phyloP scores from a whole-genome alignment of 495 filamentous ascomycete species.

The Rhypophila decipiens region DNA sequence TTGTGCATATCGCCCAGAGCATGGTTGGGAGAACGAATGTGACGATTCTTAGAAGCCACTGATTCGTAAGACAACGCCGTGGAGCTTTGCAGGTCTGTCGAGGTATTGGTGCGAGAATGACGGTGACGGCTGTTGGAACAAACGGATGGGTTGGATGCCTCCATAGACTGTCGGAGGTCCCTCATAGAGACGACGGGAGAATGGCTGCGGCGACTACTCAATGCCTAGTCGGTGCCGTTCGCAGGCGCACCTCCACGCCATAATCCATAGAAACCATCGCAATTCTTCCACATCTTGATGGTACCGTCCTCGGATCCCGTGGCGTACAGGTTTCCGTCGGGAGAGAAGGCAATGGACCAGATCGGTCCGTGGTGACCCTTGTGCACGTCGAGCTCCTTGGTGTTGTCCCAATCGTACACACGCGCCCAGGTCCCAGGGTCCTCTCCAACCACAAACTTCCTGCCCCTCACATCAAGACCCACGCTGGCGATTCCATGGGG shows the following conservation, averaged over 20 bases:
- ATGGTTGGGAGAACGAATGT: no score
- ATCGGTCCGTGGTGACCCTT: conserved; percentile 97
- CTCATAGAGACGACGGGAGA: no score
- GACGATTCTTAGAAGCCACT: no score
- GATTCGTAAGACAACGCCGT: no score
- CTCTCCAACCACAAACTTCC: conserved; percentile 82
- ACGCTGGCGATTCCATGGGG: conserved; percentile 83
- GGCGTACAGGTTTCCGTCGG: conserved; percentile 90
- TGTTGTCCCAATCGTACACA: conserved; percentile 79
- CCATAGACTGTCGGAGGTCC: no score
- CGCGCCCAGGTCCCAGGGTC: conserved; percentile 89
- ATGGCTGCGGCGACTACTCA: conserved; percentile 6
- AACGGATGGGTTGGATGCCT: no score
- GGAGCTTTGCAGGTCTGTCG: no score
- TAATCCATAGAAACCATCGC: conserved; percentile 48
- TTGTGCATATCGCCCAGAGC: no score
- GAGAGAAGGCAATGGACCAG: conserved; percentile 90
- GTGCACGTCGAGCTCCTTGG: conserved; percentile 80
- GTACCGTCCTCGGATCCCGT: conserved; percentile 97
- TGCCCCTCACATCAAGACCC: conserved; percentile 71
- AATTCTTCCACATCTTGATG: conserved; percentile 78
- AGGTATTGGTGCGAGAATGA: no score
- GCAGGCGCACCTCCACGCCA: conserved; percentile 37
- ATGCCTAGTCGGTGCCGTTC: conserved; percentile 27
- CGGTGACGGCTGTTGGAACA: background rate